Evolutionary conservation across 1,284 basidiomycete species (phyloP).

Genomic region (Puccinia novopanici): DNA sequence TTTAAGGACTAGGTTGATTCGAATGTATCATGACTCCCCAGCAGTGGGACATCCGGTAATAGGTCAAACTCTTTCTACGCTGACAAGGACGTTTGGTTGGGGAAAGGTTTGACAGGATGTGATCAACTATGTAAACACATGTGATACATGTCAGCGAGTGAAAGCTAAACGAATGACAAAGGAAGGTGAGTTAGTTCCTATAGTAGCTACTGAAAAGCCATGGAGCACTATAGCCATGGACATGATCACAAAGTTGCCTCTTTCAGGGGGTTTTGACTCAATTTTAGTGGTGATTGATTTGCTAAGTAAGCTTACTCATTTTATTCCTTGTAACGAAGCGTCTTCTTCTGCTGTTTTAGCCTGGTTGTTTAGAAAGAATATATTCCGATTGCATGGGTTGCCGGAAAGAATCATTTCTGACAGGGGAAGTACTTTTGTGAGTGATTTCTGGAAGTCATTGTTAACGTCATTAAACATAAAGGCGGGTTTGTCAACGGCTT

Average conservation of each 20-base stretch:
- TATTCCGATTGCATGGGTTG: background rate
- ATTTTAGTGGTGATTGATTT: slow-evolving; percentile 62
- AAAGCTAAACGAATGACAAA: background rate
- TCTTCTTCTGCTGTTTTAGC: background rate
- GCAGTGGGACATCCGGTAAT: slow-evolving; percentile 13
- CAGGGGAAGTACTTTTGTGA: background rate
- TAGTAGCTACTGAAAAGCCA: slow-evolving; percentile 54
- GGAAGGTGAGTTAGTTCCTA: background rate
- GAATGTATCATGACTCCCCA: background rate
- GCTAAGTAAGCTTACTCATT: slow-evolving; percentile 61
- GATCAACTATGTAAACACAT: slow-evolving; percentile 7
- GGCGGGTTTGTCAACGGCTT: slow-evolving; percentile 4
- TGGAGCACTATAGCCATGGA: slow-evolving; percentile 63
- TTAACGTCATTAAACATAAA: background rate
- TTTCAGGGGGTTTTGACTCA: slow-evolving; percentile 59
- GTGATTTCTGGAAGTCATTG: background rate
- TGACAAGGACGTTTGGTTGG: slow-evolving; percentile 25
- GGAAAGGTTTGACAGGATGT: background rate
- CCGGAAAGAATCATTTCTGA: background rate
- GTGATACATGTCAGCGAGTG: slow-evolving; percentile 10
- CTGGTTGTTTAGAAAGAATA: background rate
- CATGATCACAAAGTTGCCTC: slow-evolving; percentile 62
- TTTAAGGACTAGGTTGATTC: background rate
- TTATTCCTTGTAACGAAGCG: slow-evolving; percentile 53
- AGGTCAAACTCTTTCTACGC: background rate